Base-by-base conservation (phyloP, 345 rosid genomes). In the Linum lewisii region DNA sequence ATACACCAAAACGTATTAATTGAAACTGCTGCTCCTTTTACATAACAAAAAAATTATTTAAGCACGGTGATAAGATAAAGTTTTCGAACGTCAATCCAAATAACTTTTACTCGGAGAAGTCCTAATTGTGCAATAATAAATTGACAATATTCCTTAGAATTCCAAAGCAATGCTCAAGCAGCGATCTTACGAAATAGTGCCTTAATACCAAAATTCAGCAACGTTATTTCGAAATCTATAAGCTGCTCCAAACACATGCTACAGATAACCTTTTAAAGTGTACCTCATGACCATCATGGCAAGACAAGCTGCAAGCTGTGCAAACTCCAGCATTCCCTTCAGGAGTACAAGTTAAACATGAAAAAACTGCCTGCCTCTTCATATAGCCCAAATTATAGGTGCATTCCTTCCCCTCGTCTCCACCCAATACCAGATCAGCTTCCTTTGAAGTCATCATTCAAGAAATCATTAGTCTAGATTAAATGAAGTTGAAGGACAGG, bases 201-300 rank as follows among this genome's bases (percentile, higher is more conserved):
- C 18, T 11, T 11, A 38, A 38, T 8, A 9, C 45, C 9, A 10
- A 38, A 38, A 0, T 38, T 38, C 14, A 42, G 47, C 47, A 42
- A 42, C 16, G 9, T 42, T 16, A 42, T 42, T 42, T 42, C 4
- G 15, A 42, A 42, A 42, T 16, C 18, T 42, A 42, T 42, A 42
- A 42, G 13, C 47, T 42, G 14, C 15, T 11, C 47, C 18, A 16
- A 42, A 42, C 47, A 34, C 47, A 11, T 42, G 24, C 7, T 29
- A 29, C 34, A 29, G 34, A 3, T 1, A 4, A 29, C 7, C 34
- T 29, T 29, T 29, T 29, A 19, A 61, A 32, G 2, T 20, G 54
- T 76, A 93, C 97, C 97, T 93, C 96, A 59, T 93, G 97, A 19
- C 97, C 96, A 75, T 93, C 95, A 36, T 93, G 96, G 70, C 99